Percentiles rank a stretch among this genome's conserved stretches.
These are phyloP conservation scores for Dactylellina cionopaga DNA, from an alignment of 2,329 filamentous ascomycete genomes.

Conservation along the genomic window DNA sequence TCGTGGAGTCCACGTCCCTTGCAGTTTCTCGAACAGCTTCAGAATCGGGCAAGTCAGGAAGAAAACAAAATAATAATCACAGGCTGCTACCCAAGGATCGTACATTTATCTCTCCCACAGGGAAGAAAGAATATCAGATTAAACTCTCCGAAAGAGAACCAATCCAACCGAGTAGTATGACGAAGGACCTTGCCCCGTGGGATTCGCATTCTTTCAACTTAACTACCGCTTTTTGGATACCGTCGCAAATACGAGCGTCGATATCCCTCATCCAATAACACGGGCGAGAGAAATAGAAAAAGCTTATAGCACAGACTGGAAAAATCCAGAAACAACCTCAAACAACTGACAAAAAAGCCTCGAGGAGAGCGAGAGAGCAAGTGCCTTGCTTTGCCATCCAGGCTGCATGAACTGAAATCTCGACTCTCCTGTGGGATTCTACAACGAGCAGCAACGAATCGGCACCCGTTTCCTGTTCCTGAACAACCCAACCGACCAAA, in stretches of 20 bases:
- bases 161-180: slow-evolving; percentile 46
- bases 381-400: slow-evolving; percentile 23
- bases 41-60: slow-evolving; percentile 47
- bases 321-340: slow-evolving; percentile 16
- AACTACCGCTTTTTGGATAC: slow-evolving; percentile 55
- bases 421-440: slow-evolving; percentile 33
- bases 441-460: slow-evolving; percentile 48
- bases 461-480: slow-evolving; percentile 51
- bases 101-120: neutral
- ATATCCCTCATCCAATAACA: slow-evolving; percentile 61
- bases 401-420: slow-evolving; percentile 18
- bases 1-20: slow-evolving; percentile 40
- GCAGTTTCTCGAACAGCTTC: slow-evolving; percentile 39
- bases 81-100: slow-evolving; percentile 27
- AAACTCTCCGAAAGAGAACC: slow-evolving; percentile 37
- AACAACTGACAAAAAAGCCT: slow-evolving; percentile 23
- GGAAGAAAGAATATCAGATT: neutral
- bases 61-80: slow-evolving; percentile 23
- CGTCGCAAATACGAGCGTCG: slow-evolving; percentile 62
- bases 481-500: slow-evolving; percentile 36
- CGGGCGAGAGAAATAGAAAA: too few relatives aligned
- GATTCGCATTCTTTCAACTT: slow-evolving; percentile 29
- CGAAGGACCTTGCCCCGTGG: slow-evolving; percentile 17
- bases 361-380: neutral
- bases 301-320: too few relatives aligned